Base-by-base conservation (phyloP, 768 basidiomycete genomes). In the Trametes coccinea region DNA sequence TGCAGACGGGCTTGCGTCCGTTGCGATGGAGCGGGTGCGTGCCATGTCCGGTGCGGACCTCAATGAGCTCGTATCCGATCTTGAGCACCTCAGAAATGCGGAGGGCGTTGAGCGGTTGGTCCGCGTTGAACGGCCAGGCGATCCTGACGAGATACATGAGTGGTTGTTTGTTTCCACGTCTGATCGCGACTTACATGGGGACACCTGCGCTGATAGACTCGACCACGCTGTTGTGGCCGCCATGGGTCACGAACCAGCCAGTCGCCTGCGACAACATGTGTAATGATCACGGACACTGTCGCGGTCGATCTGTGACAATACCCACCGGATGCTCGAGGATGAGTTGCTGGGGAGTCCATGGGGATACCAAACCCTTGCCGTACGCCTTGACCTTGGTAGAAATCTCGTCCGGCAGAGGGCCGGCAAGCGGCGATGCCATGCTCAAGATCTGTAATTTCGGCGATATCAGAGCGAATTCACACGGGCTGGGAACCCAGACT, bases 21-120 rank as follows among this genome's bases (percentile, higher is more conserved):
- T 59, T 65, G 37, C 67, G 64, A 49, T 58, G 55, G 22, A 63
- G 50, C 7, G 64, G 55, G 31, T 56, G 54, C 10, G 63, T 33
- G 5, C 67, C 67, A 16, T 45, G 29, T 5, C 61, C 62, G n/a
- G 30, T 63, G 34, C 60, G 60, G 9, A 61, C 47, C 46, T 61
- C 47, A 27, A 55, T 54, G 45, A 44, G 53, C 45, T 61, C 60
- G 22, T 49, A 58, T 2, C 33, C 47, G 8, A 43, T 37, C 13
- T 41, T 17, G 22, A 58, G 48, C 2, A 14, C 39, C 8, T 49
- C 48, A 5, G 60, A 61, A n/a, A 56, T 48, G 6, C 49, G 60
- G 8, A 56, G 33, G 13, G 60, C 60, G 43, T 61, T 61, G 7
- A 51, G 22, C n/a, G 60, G 60, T 39, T 61, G 60, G 46, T 61